These are phyloP conservation scores for Clavulina sp. DNA, from an alignment of 768 basidiomycete species.

Conservation along the genomic window DNA sequence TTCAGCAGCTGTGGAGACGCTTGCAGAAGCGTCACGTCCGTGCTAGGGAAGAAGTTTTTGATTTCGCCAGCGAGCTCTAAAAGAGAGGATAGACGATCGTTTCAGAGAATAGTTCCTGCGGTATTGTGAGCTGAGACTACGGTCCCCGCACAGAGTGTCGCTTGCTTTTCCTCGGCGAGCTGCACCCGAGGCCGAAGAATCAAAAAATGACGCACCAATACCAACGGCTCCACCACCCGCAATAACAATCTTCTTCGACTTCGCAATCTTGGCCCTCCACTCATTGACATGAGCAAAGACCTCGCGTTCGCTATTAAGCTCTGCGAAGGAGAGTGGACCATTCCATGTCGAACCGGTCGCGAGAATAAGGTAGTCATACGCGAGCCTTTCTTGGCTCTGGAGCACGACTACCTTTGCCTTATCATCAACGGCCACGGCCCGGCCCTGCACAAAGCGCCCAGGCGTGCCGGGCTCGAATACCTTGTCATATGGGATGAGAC, in stretches of 20 bases:
- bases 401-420: slow-evolving; percentile 38
- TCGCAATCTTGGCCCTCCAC: slow-evolving; percentile 11
- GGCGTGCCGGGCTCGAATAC: slow-evolving; percentile 5
- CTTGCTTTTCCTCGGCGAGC: too few species aligned
- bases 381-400: slow-evolving; percentile 29
- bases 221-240: slow-evolving; percentile 13
- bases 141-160: too few species aligned
- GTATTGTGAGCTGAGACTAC: not conserved
- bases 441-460: slow-evolving; percentile 2
- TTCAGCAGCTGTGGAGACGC: slow-evolving; percentile 1
- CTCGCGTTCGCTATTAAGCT: slow-evolving; percentile 11
- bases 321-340: slow-evolving; percentile 32
- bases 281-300: slow-evolving; percentile 18
- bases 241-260: slow-evolving; percentile 10
- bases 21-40: slow-evolving; percentile 4
- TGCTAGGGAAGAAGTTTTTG: not conserved
- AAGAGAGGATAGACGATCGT: not conserved
- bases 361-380: slow-evolving; percentile 40
- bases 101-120: not conserved
- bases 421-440: slow-evolving; percentile 11
- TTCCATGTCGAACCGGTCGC: slow-evolving; percentile 40
- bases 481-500: slow-evolving; percentile 8
- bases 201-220: slow-evolving; percentile 3
- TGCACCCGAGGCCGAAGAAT: not conserved
- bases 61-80: slow-evolving; percentile 7